Percentiles rank a stretch among this genome's conserved stretches.
These are phyloP conservation scores for Colletotrichum liriopes DNA, from an alignment of 2,329 filamentous ascomycete species.

Conservation along the genomic window DNA sequence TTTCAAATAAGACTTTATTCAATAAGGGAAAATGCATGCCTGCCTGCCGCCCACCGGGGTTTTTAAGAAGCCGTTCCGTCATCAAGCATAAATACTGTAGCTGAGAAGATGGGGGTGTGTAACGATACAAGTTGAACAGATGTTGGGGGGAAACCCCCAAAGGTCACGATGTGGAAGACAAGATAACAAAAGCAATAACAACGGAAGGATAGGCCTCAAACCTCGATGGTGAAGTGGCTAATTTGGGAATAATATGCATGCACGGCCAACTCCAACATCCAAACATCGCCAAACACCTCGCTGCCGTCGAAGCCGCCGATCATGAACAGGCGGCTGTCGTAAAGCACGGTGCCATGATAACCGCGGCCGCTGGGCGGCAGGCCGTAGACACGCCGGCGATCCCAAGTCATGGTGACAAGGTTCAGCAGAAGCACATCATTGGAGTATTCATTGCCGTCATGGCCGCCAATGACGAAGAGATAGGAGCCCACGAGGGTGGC, in stretches of 20 bases:
- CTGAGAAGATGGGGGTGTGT: conserved; percentile 13
- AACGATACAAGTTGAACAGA: conserved; percentile 31
- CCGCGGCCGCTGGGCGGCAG: conserved; percentile 74
- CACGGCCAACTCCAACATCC: conserved; percentile 77
- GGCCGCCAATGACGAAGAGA: conserved; percentile 79
- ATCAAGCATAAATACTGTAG: conserved; percentile 42
- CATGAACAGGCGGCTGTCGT: conserved; percentile 75
- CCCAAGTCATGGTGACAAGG: conserved; percentile 82
- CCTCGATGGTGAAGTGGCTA: conserved; percentile 80
- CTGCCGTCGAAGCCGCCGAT: conserved; percentile 79
- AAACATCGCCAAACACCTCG: conserved; percentile 79
- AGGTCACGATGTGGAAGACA: conserved; percentile 10
- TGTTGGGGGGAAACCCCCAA: not conserved
- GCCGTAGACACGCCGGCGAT: conserved; percentile 76
- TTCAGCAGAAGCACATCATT: conserved; percentile 80
- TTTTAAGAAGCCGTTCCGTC: conserved; percentile 42
- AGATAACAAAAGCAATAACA: conserved; percentile 2
- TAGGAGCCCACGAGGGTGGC: conserved; percentile 80
- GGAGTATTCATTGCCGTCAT: conserved; percentile 79
- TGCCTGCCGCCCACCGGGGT: conserved; percentile 30
- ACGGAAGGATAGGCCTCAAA: conserved; percentile 55
- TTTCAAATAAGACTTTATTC: conserved; percentile 16
- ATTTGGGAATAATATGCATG: conserved; percentile 83
- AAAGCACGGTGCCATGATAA: conserved; percentile 77
- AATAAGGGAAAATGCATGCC: conserved; percentile 11